These are phyloP conservation scores for Tuber magnatum DNA, from an alignment of 495 filamentous ascomycete genomes.

Conservation along the genomic window DNA sequence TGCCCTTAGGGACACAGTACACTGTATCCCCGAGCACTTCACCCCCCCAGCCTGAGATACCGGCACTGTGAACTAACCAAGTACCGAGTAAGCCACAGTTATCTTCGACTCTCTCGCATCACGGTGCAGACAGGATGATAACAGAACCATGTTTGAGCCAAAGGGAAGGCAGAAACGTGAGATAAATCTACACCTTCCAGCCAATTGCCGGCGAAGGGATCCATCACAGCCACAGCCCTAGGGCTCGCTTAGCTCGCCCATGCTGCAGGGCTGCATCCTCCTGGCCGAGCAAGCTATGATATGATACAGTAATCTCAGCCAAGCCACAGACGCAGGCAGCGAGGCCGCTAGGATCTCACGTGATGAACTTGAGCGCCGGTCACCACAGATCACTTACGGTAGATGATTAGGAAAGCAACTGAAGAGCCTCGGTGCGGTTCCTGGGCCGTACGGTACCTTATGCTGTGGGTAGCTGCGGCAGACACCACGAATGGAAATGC, in stretches of 20 bases:
- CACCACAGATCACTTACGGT: neutral
- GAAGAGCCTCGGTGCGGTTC: neutral
- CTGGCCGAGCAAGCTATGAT: neutral
- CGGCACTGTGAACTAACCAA: neutral
- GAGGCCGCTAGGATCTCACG: neutral
- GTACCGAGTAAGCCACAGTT: neutral
- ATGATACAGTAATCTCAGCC: too few relatives aligned
- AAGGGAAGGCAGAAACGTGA: neutral
- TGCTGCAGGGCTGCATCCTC: neutral
- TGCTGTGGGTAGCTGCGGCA: neutral
- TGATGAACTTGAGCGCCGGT: neutral
- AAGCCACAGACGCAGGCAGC: neutral
- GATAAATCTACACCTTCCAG: neutral
- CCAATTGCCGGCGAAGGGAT: neutral
- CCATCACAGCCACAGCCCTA: neutral
- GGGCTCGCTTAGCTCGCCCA: neutral
- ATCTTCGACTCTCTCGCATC: neutral
- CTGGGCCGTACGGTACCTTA: neutral
- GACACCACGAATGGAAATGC: neutral
- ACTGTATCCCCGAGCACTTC: neutral
- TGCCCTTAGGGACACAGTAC: neutral
- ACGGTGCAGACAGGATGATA: neutral
- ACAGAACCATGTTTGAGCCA: neutral
- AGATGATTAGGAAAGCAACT: neutral
- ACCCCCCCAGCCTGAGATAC: neutral